Percentiles rank a stretch among this genome's conserved stretches.
phyloP scores from a whole-genome alignment of 2,329 filamentous ascomycete species.

The Aspergillus udagawae region DNA sequence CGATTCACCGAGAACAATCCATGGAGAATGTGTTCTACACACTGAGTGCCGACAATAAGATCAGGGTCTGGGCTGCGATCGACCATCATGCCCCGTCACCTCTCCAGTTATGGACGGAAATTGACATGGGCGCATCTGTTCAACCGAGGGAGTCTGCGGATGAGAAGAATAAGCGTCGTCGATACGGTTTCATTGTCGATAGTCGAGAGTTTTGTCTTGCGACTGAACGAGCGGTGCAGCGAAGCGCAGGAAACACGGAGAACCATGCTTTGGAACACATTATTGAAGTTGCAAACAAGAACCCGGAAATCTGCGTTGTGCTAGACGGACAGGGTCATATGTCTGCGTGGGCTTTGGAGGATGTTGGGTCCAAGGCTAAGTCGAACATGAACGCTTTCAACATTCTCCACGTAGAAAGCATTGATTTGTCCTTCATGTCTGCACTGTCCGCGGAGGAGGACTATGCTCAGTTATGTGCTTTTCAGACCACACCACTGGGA shows the following conservation, averaged over 20 bases:
- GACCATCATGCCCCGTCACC: constrained; percentile 68
- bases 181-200: constrained; percentile 79
- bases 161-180: constrained; percentile 39
- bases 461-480: constrained; percentile 68
- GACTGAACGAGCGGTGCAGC: constrained; percentile 70
- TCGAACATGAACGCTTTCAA: constrained; percentile 73
- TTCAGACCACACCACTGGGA: constrained; percentile 59
- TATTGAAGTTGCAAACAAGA: constrained; percentile 78
- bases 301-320: constrained; percentile 81
- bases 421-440: constrained; percentile 42
- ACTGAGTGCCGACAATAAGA: constrained; percentile 71
- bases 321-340: constrained; percentile 80
- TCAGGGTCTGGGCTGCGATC: constrained; percentile 79
- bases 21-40: constrained; percentile 89
- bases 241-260: constrained; percentile 55
- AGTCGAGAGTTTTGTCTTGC: constrained; percentile 73
- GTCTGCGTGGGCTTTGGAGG: constrained; percentile 90
- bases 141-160: constrained; percentile 49
- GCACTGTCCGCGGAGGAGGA: constrained; percentile 36
- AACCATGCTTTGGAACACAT: constrained; percentile 77
- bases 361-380: constrained; percentile 67
- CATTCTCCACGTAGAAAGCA: constrained; percentile 69
- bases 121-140: constrained; percentile 72
- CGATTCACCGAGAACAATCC: constrained; percentile 70
- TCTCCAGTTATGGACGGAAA: constrained; percentile 72